Evolutionary conservation across 78 protist genomes (phyloP).

Genomic region (Cavenderia fasciculata): DNA sequence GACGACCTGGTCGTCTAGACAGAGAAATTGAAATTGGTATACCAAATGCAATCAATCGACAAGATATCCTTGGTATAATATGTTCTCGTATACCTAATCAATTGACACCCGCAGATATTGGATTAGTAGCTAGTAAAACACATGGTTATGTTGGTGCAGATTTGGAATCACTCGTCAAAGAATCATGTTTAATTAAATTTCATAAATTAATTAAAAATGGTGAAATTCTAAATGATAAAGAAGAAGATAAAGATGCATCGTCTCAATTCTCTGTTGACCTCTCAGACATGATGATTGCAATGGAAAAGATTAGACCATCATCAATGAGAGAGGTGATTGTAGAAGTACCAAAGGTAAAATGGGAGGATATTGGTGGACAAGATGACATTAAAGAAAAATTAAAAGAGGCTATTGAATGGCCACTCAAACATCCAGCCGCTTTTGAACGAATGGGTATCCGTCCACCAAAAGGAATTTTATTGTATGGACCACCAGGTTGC

Average conservation of each 20-base stretch:
- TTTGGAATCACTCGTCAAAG: constrained; percentile 85
- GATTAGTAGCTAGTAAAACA: constrained; percentile 69
- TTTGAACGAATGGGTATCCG: constrained; percentile 92
- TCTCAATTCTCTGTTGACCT: too few relatives aligned
- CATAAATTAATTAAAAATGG: constrained; percentile 52
- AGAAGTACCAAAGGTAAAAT: constrained; percentile 84
- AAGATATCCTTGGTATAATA: constrained; percentile 52
- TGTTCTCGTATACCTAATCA: constrained; percentile 20
- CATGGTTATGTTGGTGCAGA: constrained; percentile 97
- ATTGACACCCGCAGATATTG: constrained; percentile 2
- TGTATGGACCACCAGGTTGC: constrained; percentile 96
- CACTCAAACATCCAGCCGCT: constrained; percentile 88
- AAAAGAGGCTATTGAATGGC: constrained; percentile 96
- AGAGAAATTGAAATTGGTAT: constrained; percentile 93
- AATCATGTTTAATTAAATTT: constrained; percentile 87
- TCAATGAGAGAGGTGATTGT: constrained; percentile 81
- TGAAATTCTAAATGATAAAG: too few relatives aligned
- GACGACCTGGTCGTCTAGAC: constrained; percentile 97
- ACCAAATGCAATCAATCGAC: constrained; percentile 77
- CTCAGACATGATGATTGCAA: constrained; percentile 54
- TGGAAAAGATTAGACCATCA: constrained; percentile 41
- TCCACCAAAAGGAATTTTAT: constrained; percentile 93
- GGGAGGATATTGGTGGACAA: constrained; percentile 99
- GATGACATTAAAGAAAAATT: constrained; percentile 87
- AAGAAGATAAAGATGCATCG: not conserved